These are phyloP conservation scores for Alternaria sp. DNA, from an alignment of 2,329 filamentous ascomycete species.

Conservation along the genomic window DNA sequence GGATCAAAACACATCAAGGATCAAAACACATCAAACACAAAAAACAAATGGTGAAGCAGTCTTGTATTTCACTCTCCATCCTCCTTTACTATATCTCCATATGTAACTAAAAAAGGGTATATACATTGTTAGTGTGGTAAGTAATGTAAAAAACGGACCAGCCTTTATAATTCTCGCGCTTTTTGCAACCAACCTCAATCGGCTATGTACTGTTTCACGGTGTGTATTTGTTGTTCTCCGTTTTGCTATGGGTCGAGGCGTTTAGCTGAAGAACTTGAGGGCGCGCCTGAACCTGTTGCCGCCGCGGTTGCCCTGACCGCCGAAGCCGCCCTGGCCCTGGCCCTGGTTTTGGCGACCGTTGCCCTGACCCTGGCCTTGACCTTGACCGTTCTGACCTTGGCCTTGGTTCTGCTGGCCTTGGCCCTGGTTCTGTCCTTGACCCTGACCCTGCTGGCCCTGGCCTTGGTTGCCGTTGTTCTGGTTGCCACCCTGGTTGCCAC, in stretches of 20 bases:
- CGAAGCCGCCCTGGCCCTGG: background rate
- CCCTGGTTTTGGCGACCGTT: background rate
- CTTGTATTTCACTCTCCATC: background rate
- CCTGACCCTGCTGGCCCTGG: background rate
- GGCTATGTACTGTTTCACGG: background rate
- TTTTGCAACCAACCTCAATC: slow-evolving; percentile 1
- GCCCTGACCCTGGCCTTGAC: background rate
- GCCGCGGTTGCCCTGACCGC: background rate
- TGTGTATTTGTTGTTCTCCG: background rate
- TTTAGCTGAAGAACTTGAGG: slow-evolving; percentile 9
- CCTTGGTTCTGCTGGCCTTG: background rate
- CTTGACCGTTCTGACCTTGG: background rate
- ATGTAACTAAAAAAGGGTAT: slow-evolving; percentile 5
- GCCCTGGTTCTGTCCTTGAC: background rate
- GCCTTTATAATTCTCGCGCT: slow-evolving; percentile 1
- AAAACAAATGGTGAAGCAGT: background rate
- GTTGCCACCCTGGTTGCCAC: slow-evolving; percentile 5
- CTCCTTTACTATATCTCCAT: background rate
- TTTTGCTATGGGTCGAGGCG: background rate
- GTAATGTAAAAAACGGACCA: slow-evolving; percentile 1
- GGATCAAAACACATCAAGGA: fast-evolving
- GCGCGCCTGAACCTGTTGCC: slow-evolving; percentile 3
- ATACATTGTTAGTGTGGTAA: slow-evolving; percentile 6
- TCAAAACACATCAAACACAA: background rate
- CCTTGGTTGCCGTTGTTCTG: slow-evolving; percentile 7